A percentile compares a stretch with the other conserved stretches of the same genome.
phyloP scores from a whole-genome alignment of 176 grass and related monocot genomes.

The Guadua angustifolia region DNA sequence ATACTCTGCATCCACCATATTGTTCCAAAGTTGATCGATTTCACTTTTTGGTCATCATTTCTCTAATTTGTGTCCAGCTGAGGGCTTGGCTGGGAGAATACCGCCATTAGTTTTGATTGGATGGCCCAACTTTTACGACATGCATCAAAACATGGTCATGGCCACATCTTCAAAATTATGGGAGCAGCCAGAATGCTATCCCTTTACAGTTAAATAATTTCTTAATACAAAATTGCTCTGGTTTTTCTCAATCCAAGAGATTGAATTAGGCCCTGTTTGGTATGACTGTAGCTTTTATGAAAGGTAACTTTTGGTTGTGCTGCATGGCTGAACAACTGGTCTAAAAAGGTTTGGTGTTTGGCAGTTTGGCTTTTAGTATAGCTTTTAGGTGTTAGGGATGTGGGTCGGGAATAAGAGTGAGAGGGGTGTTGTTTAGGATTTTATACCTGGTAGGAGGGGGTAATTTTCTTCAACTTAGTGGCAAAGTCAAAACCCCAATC shows the following conservation, averaged over 20 bases:
- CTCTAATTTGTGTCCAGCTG: not conserved
- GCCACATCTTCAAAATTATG: not conserved
- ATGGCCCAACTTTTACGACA: not conserved
- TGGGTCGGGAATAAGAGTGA: no score
- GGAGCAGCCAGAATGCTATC: not conserved
- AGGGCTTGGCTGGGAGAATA: not conserved
- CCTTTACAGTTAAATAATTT: not conserved
- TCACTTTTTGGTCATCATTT: not conserved
- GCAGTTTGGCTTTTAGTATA: no score
- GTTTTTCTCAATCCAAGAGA: not conserved
- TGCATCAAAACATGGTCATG: not conserved
- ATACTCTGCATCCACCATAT: not conserved
- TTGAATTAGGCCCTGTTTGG: not conserved
- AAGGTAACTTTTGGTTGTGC: no score
- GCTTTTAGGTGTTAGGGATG: no score
- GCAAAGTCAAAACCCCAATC: no score
- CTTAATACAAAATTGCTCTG: not conserved
- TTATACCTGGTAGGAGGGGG: no score
- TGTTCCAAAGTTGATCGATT: slow-evolving; percentile 17
- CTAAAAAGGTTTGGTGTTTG: no score
- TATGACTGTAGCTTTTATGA: no score
- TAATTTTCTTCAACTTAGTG: no score
- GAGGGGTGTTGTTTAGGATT: no score
- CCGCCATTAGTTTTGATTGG: not conserved
- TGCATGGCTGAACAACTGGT: no score